Percentiles rank a stretch among this genome's conserved stretches.
These are phyloP conservation scores for Penicillium italicum DNA, from an alignment of 2,329 filamentous ascomycete species.

Conservation along the genomic window DNA sequence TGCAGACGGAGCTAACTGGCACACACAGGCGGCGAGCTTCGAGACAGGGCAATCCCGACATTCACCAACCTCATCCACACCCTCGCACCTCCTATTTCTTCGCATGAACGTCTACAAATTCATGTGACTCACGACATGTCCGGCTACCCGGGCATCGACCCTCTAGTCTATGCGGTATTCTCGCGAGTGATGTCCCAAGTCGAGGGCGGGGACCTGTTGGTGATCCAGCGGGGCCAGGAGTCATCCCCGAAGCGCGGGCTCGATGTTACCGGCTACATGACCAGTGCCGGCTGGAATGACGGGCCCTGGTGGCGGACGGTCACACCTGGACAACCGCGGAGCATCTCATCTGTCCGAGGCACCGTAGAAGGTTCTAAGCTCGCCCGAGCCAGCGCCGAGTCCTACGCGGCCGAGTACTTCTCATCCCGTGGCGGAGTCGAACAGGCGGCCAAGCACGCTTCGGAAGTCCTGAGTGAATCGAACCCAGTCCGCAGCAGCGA, in stretches of 20 bases:
- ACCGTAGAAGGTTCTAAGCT: constrained; percentile 86
- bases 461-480: constrained; percentile 71
- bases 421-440: constrained; percentile 72
- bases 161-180: constrained; percentile 87
- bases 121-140: constrained; percentile 96
- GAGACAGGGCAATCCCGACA: constrained; percentile 82
- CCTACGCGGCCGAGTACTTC: constrained; percentile 83
- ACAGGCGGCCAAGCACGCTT: constrained; percentile 72
- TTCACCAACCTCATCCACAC: constrained; percentile 94
- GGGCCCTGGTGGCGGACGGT: constrained; percentile 86
- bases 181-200: constrained; percentile 98
- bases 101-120: constrained; percentile 93
- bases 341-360: constrained; percentile 75
- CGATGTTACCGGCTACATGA: constrained; percentile 30
- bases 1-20: constrained; percentile 1
- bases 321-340: constrained; percentile 61
- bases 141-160: constrained; percentile 90
- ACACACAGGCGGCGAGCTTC: constrained; percentile 73
- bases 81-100: constrained; percentile 90
- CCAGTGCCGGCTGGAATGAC: constrained; percentile 70
- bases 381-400: constrained; percentile 81
- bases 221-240: constrained; percentile 90
- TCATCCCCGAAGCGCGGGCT: constrained; percentile 66
- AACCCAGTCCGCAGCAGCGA: constrained; percentile 92
- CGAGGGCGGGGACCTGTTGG: constrained; percentile 89